Percentiles rank a stretch among this genome's conserved stretches.
Evolutionary conservation across 2,329 filamentous ascomycete genomes (phyloP).

Genomic region (Thermomyces lanuginosus): DNA sequence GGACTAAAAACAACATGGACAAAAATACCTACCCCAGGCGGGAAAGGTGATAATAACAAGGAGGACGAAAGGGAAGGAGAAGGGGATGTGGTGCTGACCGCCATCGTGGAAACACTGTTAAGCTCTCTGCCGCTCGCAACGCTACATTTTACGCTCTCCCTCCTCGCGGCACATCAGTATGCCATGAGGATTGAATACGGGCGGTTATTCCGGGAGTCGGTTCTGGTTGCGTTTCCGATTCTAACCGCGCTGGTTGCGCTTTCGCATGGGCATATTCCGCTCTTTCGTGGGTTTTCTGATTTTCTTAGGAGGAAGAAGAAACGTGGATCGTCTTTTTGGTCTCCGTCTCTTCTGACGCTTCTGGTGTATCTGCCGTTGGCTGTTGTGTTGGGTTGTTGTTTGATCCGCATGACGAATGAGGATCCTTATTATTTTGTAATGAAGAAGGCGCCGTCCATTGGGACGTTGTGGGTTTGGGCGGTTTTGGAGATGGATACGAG

Average conservation of each 20-base stretch:
- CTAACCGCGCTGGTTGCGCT: constrained; percentile 30
- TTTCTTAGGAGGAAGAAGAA: neutral
- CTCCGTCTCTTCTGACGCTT: constrained; percentile 17
- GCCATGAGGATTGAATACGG: constrained; percentile 21
- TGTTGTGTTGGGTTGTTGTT: constrained; percentile 48
- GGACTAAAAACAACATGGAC: constrained; percentile 6
- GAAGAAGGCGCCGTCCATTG: constrained; percentile 79
- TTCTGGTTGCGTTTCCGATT: constrained; percentile 25
- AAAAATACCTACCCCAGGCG: neutral
- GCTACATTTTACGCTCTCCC: constrained; percentile 30
- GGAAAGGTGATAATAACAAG: neutral
- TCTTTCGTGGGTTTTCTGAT: too few species aligned
- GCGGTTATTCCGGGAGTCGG: constrained; percentile 20
- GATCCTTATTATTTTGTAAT: constrained; percentile 74
- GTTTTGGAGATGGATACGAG: constrained; percentile 68
- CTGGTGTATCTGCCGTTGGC: constrained; percentile 20
- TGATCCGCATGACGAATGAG: constrained; percentile 66
- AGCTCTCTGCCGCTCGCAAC: constrained; percentile 27
- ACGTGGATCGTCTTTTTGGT: constrained; percentile 10
- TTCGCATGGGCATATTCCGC: constrained; percentile 28
- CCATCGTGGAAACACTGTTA: constrained; percentile 28
- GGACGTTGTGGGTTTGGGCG: constrained; percentile 84
- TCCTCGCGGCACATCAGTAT: constrained; percentile 32
- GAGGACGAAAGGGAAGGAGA: constrained; percentile 1
- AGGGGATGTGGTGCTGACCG: constrained; percentile 13